These are phyloP conservation scores for Erigeron philadelphicus DNA, from an alignment of 140 eudicot genomes.

Conservation along the genomic window DNA sequence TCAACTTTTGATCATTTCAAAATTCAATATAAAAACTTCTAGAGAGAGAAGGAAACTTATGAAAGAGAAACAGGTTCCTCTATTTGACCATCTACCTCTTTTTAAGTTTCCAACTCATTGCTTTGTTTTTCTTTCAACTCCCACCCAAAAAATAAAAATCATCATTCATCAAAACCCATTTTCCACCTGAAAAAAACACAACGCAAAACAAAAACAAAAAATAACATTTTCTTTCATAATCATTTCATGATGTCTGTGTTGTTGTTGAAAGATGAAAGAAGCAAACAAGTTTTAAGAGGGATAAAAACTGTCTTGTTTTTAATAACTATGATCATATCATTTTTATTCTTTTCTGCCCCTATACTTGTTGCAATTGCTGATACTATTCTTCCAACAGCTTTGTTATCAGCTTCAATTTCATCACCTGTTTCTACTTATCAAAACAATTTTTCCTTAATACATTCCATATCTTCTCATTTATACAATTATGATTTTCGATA, in stretches of 20 bases:
- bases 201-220: not conserved
- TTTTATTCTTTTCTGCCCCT: conserved; percentile 67
- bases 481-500: conserved; percentile 54
- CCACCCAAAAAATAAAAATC: not conserved
- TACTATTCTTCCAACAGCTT: conserved; percentile 62
- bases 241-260: conserved; percentile 26
- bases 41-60: conserved; percentile 16
- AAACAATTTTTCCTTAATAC: conserved; percentile 27
- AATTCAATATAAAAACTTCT: conserved; percentile 18
- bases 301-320: conserved; percentile 66
- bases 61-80: conserved; percentile 21
- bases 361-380: conserved; percentile 62
- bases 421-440: conserved; percentile 9
- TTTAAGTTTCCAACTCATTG: conserved; percentile 31
- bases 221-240: not conserved
- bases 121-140: conserved; percentile 20
- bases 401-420: conserved; percentile 55
- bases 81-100: conserved; percentile 30
- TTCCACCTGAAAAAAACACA: not conserved
- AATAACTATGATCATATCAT: conserved; percentile 58
- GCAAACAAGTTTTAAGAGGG: conserved; percentile 41
- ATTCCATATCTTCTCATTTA: conserved; percentile 42
- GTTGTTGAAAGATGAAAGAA: conserved; percentile 39
- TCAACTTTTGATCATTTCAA: conserved; percentile 15
- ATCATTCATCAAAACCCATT: conserved; percentile 5